Conservation (phyloP, 2,329 filamentous ascomycete species). For the Botrytis aclada region DNA sequence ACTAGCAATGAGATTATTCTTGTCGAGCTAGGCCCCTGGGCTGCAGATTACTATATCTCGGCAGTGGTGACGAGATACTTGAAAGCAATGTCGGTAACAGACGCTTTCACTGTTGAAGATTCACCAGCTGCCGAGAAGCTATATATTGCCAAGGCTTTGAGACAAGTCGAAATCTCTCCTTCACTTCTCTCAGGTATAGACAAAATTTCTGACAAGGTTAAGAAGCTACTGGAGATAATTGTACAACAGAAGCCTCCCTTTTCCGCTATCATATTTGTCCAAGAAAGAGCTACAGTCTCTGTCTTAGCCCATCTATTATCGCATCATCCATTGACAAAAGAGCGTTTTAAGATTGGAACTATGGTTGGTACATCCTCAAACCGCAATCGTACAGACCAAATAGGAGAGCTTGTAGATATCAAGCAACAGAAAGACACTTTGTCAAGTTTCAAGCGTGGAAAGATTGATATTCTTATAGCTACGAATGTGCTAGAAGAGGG, state of each 20-base stretch:
- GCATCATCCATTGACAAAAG: constrained; percentile 50
- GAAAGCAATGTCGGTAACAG: constrained; percentile 39
- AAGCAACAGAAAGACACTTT: constrained; percentile 41
- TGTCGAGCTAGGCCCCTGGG: constrained; percentile 63
- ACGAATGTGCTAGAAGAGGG: constrained; percentile 64
- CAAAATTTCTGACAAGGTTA: constrained; percentile 57
- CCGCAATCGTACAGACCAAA: constrained; percentile 39
- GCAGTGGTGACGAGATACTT: constrained; percentile 47
- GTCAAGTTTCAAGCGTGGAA: constrained; percentile 52
- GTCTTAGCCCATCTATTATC: constrained; percentile 50
- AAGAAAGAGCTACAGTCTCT: constrained; percentile 58
- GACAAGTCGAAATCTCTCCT: constrained; percentile 37
- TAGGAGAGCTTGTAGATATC: constrained; percentile 42
- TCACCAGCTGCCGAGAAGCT: constrained; percentile 47
- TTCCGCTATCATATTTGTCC: constrained; percentile 62
- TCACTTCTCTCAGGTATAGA: constrained; percentile 54
- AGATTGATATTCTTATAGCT: constrained; percentile 53
- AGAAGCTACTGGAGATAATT: constrained; percentile 53
- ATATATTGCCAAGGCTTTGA: constrained; percentile 52
- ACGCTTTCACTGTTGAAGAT: constrained; percentile 44
- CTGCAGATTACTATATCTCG: constrained; percentile 62
- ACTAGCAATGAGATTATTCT: constrained; percentile 50
- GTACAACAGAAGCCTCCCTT: constrained; percentile 44
- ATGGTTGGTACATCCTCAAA: constrained; percentile 54
- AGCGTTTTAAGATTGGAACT: constrained; percentile 49